phyloP scores from a whole-genome alignment of 768 basidiomycete species.

The Tubosaeta brunneosetosa region DNA sequence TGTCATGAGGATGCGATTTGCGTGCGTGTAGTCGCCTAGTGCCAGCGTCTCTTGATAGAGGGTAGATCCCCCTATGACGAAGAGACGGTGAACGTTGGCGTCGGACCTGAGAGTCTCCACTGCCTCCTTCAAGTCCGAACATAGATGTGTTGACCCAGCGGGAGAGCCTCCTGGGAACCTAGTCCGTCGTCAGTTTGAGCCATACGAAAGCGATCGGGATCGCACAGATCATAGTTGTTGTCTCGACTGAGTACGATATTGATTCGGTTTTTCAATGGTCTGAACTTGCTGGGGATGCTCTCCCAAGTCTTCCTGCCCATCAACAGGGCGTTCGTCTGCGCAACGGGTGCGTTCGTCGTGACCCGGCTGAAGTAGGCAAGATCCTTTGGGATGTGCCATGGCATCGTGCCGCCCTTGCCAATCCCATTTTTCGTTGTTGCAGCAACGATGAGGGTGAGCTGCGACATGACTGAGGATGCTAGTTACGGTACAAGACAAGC shows the following conservation, averaged over 20 bases:
- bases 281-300: conserved; percentile 81
- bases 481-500: neutral
- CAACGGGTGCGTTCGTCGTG: conserved; percentile 56
- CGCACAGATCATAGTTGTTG: conserved; percentile 54
- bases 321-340: conserved; percentile 66
- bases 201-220: neutral
- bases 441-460: conserved; percentile 89
- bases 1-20: conserved; percentile 85
- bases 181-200: conserved; percentile 5
- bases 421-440: conserved; percentile 87
- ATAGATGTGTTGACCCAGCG: conserved; percentile 29
- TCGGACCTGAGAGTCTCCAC: conserved; percentile 9
- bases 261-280: conserved; percentile 68
- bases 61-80: conserved; percentile 91
- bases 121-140: conserved; percentile 17
- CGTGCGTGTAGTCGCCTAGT: conserved; percentile 31
- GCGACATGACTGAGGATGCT: conserved; percentile 40
- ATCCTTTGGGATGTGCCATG: conserved; percentile 87
- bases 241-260: conserved; percentile 78
- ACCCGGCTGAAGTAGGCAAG: conserved; percentile 90
- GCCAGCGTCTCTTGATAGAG: conserved; percentile 69
- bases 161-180: conserved; percentile 14
- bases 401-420: conserved; percentile 67
- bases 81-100: conserved; percentile 49
- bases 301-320: conserved; percentile 99